Evolutionary conservation across 164 flowering plant species (phyloP).

Genomic region (Houttuynia cordata): DNA sequence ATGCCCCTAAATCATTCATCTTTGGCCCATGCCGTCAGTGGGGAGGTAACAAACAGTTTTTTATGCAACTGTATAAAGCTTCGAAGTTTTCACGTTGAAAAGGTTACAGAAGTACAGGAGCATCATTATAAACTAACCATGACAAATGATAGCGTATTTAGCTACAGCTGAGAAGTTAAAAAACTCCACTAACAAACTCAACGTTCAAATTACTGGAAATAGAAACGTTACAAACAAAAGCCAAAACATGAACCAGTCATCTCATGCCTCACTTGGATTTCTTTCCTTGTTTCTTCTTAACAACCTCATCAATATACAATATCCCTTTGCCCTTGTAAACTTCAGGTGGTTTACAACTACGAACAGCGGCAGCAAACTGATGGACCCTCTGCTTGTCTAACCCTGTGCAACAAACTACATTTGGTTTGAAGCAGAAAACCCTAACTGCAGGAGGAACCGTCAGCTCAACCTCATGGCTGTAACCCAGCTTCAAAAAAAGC

Average conservation of each 20-base stretch:
- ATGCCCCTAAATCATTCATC: no score
- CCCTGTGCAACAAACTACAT: conserved; percentile 71
- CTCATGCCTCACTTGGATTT: conserved; percentile 39
- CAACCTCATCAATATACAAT: conserved; percentile 71
- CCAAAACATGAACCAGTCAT: not conserved
- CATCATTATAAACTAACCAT: no score
- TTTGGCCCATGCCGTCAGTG: no score
- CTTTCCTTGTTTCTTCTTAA: conserved; percentile 84
- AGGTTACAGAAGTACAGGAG: no score
- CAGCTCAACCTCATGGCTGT: conserved; percentile 84
- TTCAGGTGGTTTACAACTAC: conserved; percentile 87
- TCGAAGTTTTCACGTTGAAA: no score
- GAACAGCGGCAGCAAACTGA: conserved; percentile 80
- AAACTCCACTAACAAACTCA: no score
- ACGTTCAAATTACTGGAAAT: no score
- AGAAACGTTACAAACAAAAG: no score
- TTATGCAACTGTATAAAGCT: no score
- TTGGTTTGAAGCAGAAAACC: conserved; percentile 79
- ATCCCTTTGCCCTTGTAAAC: conserved; percentile 89
- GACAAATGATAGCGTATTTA: no score
- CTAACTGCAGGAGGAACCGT: conserved; percentile 90
- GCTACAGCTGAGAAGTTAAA: no score
- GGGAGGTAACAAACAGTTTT: no score
- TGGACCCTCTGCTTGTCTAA: conserved; percentile 66
- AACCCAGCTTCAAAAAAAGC: conserved; percentile 73